phyloP scores from a whole-genome alignment of 495 filamentous ascomycete species.

The Terfezia claveryi region DNA sequence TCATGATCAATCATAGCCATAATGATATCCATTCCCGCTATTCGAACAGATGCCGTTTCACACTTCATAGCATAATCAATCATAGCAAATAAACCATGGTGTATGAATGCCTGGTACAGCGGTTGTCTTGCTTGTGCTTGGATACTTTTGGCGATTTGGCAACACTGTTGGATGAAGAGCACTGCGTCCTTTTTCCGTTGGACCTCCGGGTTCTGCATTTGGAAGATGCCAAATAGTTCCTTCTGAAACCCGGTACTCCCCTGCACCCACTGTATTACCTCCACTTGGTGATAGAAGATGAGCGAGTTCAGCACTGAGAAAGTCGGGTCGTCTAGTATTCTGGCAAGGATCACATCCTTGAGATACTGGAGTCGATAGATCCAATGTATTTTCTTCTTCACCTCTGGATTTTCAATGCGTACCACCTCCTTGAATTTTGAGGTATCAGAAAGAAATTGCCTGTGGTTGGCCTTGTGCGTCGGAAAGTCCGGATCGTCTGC shows the following conservation, averaged over 20 bases:
- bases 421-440: constrained; percentile 93
- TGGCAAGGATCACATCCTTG: constrained; percentile 92
- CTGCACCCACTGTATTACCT: constrained; percentile 86
- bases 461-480: constrained; percentile 93
- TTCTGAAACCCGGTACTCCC: constrained; percentile 51
- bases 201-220: constrained; percentile 35
- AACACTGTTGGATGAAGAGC: constrained; percentile 90
- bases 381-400: constrained; percentile 79
- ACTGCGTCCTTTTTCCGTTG: constrained; percentile 82
- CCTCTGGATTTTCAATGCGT: constrained; percentile 54
- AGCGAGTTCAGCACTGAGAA: constrained; percentile 94
- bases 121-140: constrained; percentile 58
- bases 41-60: constrained; percentile 59
- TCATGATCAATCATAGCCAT: constrained; percentile 93
- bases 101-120: constrained; percentile 76
- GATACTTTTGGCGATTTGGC: constrained; percentile 79
- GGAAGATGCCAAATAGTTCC: constrained; percentile 81
- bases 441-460: constrained; percentile 72
- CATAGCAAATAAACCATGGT: constrained; percentile 64
- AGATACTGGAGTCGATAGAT: constrained; percentile 92
- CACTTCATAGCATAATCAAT: constrained; percentile 83
- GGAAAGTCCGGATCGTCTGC: constrained; percentile 91
- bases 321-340: constrained; percentile 91
- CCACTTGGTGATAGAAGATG: constrained; percentile 97
- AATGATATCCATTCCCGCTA: constrained; percentile 83